phyloP scores from a whole-genome alignment of 768 basidiomycete species.

The Lactarius psammicola region DNA sequence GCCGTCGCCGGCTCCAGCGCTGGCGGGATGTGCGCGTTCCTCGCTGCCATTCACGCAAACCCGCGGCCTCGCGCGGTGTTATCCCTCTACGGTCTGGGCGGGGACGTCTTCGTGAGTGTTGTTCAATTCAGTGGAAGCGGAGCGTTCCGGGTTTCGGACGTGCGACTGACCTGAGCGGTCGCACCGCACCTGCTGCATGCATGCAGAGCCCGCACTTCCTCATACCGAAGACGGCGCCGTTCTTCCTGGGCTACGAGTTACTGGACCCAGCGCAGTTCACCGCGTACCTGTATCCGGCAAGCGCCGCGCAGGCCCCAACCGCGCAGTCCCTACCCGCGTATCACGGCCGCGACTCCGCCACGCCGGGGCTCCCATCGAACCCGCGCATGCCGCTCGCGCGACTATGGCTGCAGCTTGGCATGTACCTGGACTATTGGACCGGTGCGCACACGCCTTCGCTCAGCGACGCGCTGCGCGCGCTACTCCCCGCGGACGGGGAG shows the following conservation, averaged over 20 bases:
- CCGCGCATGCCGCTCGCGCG: constrained; percentile 58
- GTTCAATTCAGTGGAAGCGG: too few relatives aligned
- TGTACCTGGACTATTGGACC: constrained; percentile 58
- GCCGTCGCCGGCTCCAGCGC: constrained; percentile 58
- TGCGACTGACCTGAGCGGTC: background rate
- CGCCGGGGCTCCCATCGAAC: constrained; percentile 60
- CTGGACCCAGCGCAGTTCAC: constrained; percentile 48
- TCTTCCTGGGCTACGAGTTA: constrained; percentile 56
- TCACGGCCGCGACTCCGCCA: constrained; percentile 43
- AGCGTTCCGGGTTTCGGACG: too few relatives aligned
- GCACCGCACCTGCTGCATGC: too few relatives aligned
- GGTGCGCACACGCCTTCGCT: constrained; percentile 45
- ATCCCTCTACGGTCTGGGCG: constrained; percentile 64
- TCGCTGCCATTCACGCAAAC: constrained; percentile 52
- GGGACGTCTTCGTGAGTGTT: constrained; percentile 51
- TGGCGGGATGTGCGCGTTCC: constrained; percentile 62
- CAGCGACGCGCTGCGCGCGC: constrained; percentile 42
- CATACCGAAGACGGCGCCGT: constrained; percentile 45
- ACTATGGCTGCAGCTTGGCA: constrained; percentile 59
- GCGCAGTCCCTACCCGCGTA: constrained; percentile 50
- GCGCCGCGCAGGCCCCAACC: constrained; percentile 30
- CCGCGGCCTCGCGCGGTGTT: constrained; percentile 56
- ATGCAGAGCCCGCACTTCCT: constrained; percentile 53
- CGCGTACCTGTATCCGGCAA: constrained; percentile 49
- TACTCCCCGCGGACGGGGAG: constrained; percentile 10